These are phyloP conservation scores for Xylaria curta DNA, from an alignment of 495 filamentous ascomycete genomes.

Conservation along the genomic window DNA sequence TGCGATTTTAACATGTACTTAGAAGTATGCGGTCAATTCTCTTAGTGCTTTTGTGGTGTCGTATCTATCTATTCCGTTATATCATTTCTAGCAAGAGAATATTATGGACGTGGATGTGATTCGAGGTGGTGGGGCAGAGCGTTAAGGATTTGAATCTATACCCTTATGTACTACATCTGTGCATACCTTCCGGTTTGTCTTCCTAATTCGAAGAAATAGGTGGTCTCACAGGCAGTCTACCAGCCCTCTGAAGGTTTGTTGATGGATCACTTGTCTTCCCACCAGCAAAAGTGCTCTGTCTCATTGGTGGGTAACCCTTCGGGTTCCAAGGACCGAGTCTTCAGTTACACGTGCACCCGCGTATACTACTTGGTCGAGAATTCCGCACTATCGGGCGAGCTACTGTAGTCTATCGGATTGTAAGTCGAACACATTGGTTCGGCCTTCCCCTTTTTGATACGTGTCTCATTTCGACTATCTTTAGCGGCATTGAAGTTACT, in stretches of 20 bases:
- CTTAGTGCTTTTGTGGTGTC: background rate
- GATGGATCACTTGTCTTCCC: background rate
- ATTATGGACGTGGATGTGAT: background rate
- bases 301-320: constrained; percentile 1
- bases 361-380: background rate
- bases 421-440: background rate
- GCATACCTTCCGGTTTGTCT: background rate
- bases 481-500: background rate
- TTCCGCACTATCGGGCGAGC: constrained; percentile 2
- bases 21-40: background rate
- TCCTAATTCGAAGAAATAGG: background rate
- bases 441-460: constrained; percentile 6
- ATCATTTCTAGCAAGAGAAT: background rate
- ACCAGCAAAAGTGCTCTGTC: background rate
- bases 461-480: background rate
- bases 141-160: background rate
- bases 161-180: background rate
- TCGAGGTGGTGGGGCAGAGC: background rate
- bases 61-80: background rate
- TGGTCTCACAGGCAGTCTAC: background rate
- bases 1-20: background rate
- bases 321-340: background rate
- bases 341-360: background rate
- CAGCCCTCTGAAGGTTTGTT: background rate
- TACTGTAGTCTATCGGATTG: constrained; percentile 1